Base-by-base conservation (phyloP, 495 filamentous ascomycete species). In the Neurospora sp. region DNA sequence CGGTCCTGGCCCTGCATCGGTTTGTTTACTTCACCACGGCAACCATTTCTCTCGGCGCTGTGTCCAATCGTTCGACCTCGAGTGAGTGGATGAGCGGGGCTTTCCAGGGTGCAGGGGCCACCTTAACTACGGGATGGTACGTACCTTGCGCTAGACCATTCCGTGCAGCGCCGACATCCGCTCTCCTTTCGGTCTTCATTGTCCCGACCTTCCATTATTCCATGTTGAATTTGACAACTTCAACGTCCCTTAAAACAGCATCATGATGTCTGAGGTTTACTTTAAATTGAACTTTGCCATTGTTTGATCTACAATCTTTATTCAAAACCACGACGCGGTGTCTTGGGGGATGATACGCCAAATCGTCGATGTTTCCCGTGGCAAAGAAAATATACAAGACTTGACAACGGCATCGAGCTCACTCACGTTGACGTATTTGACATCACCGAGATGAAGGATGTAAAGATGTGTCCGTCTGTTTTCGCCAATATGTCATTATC, bases 11-110 rank as follows among this genome's bases (percentile, higher is more conserved):
- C 53, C 53, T 35, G 27, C 22, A 65, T 65, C 61, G 70, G 5
- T 68, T 53, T 75, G 73, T 76, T 76, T 75, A 78, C 73, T 73
- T 79, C 76, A 75, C 79, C 79, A 48, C 27, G 75, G 79, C 78
- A 81, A 79, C 79, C 71, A 68, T 35, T 65, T 65, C 53, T 65
- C 53, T 12, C 53, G 9, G 53, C 53, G 14, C 53, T 35, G 6
- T 61, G 53, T 35, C 53, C 53, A 65, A 65, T 65, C 53, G 53
- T 65, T 65, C 53, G 53, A 35, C 12, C 14, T 65, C 22, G 53
- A 65, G 27, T 27, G 9, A 61, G 27, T 27, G 27, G 53, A 18
- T 3, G 27, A 18, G 53, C 27, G 53, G 53, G 53, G 53, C 27
- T 16, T 22, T 27, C 8, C 53, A 35, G 53, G 8, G 53, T 37